Conservation (phyloP, 2,329 filamentous ascomycete species). For the Dendrostoma leiphaemia region DNA sequence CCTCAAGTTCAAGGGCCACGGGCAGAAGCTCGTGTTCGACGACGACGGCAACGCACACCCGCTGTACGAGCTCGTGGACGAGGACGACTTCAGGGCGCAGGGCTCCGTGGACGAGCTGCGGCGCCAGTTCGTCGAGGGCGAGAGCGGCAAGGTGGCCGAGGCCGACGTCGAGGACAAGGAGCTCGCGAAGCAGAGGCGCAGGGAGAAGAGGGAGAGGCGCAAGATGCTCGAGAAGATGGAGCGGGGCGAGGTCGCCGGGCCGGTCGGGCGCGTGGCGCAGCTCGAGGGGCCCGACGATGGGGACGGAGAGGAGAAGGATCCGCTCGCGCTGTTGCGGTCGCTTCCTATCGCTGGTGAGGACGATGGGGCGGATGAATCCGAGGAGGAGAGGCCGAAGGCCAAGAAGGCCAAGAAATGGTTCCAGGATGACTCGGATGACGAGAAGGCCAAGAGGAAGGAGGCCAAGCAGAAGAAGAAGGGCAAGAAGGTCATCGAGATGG, state of each 20-base stretch:
- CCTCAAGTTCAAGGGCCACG: conserved; percentile 83
- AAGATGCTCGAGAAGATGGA: conserved; percentile 64
- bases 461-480: conserved; percentile 46
- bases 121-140: conserved; percentile 72
- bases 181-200: conserved; percentile 72
- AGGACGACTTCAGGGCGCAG: conserved; percentile 72
- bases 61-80: conserved; percentile 84
- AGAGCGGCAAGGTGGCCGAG: conserved; percentile 66
- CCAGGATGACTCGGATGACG: conserved; percentile 61
- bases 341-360: conserved; percentile 41
- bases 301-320: conserved; percentile 45
- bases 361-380: conserved; percentile 21
- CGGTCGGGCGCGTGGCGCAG: conserved; percentile 24
- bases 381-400: conserved; percentile 50
- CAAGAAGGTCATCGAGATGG: conserved; percentile 57
- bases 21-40: conserved; percentile 85
- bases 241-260: conserved; percentile 35
- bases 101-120: conserved; percentile 77
- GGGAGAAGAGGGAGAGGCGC: conserved; percentile 71
- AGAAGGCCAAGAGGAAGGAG: conserved; percentile 41
- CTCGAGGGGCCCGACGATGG: conserved; percentile 31
- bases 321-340: conserved; percentile 56
- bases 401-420: conserved; percentile 72
- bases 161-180: conserved; percentile 84
- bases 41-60: conserved; percentile 85